Percentiles rank a stretch among this genome's conserved stretches.
These are phyloP conservation scores for Exobasidium cylindrosporum DNA, from an alignment of 1,284 basidiomycete species.

Conservation along the genomic window DNA sequence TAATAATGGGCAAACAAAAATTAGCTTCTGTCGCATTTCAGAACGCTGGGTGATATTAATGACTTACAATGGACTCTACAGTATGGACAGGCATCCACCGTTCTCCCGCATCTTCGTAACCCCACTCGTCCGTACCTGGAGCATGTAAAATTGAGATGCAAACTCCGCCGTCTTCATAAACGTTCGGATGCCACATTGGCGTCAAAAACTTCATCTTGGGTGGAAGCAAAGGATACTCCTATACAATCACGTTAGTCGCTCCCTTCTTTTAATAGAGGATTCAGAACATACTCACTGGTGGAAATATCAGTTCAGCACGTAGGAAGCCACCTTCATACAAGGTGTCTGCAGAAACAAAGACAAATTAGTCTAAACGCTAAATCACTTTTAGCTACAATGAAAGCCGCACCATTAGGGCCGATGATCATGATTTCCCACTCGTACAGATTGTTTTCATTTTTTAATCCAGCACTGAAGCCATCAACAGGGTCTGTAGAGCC, in stretches of 20 bases:
- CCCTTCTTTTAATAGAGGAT: background rate
- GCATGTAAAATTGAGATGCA: constrained; percentile 97
- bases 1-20: constrained; percentile 53
- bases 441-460: constrained; percentile 53
- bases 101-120: constrained; percentile 95
- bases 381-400: background rate
- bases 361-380: too few relatives aligned
- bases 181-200: constrained; percentile 98
- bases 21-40: background rate
- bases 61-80: constrained; percentile 89
- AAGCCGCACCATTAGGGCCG: constrained; percentile 43
- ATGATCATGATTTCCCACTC: constrained; percentile 56
- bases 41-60: background rate
- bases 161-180: constrained; percentile 78
- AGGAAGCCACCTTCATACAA: constrained; percentile 55
- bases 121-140: constrained; percentile 95
- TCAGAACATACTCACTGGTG: constrained; percentile 19
- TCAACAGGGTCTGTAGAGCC: constrained; percentile 41
- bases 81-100: constrained; percentile 96
- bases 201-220: constrained; percentile 95
- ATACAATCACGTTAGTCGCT: background rate
- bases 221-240: constrained; percentile 75
- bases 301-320: constrained; percentile 51
- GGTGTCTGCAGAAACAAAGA: constrained; percentile 32
- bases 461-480: constrained; percentile 55